These are phyloP conservation scores for Aspergillus aculeatus DNA, from an alignment of 2,329 filamentous ascomycete genomes.

Conservation along the genomic window DNA sequence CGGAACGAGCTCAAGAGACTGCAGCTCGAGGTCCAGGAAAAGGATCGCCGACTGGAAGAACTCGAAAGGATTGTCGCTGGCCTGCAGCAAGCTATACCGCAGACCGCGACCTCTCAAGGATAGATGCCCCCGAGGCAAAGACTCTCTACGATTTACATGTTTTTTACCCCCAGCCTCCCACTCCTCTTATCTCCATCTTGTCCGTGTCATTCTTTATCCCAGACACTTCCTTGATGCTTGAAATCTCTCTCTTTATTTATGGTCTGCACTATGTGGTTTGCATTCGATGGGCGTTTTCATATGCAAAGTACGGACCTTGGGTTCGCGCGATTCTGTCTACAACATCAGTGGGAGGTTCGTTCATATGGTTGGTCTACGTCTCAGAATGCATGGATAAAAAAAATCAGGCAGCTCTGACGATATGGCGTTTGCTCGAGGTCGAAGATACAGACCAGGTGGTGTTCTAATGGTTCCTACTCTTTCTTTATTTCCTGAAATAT, in stretches of 20 bases:
- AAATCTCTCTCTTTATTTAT: conserved; percentile 9
- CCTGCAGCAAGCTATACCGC: conserved; percentile 39
- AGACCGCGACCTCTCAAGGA: conserved; percentile 23
- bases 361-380: conserved; percentile 26
- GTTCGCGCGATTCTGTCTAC: conserved; percentile 2
- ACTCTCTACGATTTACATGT: neutral
- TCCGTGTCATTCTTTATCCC: conserved; percentile 9
- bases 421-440: conserved; percentile 35
- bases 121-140: conserved; percentile 6
- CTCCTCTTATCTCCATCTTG: neutral
- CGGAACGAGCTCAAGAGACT: conserved; percentile 67
- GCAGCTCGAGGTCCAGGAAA: conserved; percentile 63
- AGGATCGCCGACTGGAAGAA: conserved; percentile 44
- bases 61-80: conserved; percentile 41
- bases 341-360: conserved; percentile 20
- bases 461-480: conserved; percentile 26
- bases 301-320: conserved; percentile 22
- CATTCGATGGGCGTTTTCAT: conserved; percentile 35
- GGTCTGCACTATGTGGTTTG: conserved; percentile 22
- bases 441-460: conserved; percentile 30
- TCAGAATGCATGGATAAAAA: conserved; percentile 21
- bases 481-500: conserved; percentile 34
- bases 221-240: conserved; percentile 13
- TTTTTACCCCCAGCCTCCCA: neutral
- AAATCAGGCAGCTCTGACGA: conserved; percentile 24